Evolutionary conservation across 345 rosid genomes (phyloP).

Genomic region (Angophora floribunda): DNA sequence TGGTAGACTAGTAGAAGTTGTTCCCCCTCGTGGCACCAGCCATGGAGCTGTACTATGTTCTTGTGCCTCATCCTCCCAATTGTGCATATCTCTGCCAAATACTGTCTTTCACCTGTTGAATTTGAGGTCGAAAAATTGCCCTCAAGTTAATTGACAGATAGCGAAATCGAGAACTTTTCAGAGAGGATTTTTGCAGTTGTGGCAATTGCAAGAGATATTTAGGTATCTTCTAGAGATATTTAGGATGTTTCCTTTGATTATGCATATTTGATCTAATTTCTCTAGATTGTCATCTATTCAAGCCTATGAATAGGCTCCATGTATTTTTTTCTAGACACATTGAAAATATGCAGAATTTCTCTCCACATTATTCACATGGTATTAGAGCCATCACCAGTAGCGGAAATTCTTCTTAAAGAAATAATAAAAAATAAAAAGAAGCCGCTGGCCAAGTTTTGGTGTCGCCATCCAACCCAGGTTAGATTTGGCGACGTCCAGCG

Average conservation of each 20-base stretch:
- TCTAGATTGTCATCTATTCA: background rate
- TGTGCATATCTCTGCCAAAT: slow-evolving; percentile 30
- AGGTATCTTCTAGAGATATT: background rate
- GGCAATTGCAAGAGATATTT: background rate
- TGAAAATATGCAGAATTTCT: background rate
- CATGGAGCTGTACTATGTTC: slow-evolving; percentile 34
- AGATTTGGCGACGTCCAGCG: background rate
- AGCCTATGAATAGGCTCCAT: background rate
- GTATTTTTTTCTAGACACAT: background rate
- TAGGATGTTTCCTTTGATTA: background rate
- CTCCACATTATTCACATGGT: background rate
- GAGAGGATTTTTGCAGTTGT: background rate
- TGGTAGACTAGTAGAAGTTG: slow-evolving; percentile 31
- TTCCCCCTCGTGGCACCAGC: slow-evolving; percentile 32
- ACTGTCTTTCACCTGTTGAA: slow-evolving; percentile 21
- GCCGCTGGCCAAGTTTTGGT: background rate
- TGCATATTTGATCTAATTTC: background rate
- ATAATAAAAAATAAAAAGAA: no score
- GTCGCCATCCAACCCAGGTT: background rate
- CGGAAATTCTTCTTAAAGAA: background rate
- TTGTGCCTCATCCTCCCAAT: slow-evolving; percentile 33
- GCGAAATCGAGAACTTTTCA: background rate
- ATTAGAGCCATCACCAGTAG: background rate
- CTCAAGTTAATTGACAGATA: background rate
- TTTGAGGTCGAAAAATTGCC: background rate